Evolutionary conservation across 257 asterid species (phyloP), one percentile per base, ranked within the genome.

Genomic region (Penstemon davidsonii): DNA sequence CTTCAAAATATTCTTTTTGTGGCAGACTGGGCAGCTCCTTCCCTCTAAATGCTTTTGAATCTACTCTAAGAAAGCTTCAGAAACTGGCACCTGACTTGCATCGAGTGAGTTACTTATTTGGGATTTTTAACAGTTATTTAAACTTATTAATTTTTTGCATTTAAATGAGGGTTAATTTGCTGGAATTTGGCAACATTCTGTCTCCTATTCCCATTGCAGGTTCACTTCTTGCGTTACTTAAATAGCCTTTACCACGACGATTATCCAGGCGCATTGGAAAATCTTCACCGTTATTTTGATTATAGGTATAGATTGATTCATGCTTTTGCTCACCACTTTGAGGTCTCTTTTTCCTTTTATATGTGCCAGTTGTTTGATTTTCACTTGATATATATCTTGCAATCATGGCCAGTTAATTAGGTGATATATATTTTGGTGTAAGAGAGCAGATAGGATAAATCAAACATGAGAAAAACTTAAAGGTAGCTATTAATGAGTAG

Each of bases 231-330:
- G 87, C 88, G 95, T 58, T 93, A 90, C 64, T 83, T 93, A 75
- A 88, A 86, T 85, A 84, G 74, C 79, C 96, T 91, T 69, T 78
- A 93, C 76, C 99, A 91, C 63, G 96, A 90, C 72, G 96, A 90
- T 81, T 90, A 85, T 75, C 94, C 85, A 38, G 84, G 86, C 39
- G 96, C 96, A 66, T 63, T 93, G 88, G 97, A 90, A 71, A 91
- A 88, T 79, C 92, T 93, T 72, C 96, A 90, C 69, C 97, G 96
- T 44, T 93, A 93, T 75, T 93, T 93, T 84, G 99, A 93, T 81
- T 90, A 93, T 81, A 90, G 98, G 98, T 92, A 88, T 56, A 66
- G 55, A 76, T 79, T 78, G 74, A 66, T 76, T 71, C 68, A 64
- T 77, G 69, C 68, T 37, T 38, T 62, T 44, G 37, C 53, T 55